Base-by-base conservation (phyloP, 768 basidiomycete genomes). In the Tylopilus felleus region DNA sequence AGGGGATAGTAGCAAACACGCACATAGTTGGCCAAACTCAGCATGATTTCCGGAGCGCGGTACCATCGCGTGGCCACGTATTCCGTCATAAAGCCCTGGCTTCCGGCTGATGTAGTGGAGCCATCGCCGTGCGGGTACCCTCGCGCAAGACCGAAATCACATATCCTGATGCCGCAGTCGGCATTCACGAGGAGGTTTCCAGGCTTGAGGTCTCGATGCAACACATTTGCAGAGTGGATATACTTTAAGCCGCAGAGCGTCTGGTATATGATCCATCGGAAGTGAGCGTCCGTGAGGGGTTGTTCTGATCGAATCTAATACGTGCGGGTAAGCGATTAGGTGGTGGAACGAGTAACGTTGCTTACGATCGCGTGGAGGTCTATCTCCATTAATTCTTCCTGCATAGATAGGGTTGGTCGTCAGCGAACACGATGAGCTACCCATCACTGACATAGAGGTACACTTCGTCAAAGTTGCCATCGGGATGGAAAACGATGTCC, bases 331-430 rank as follows among this genome's bases (percentile, higher is more conserved):
- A 53, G 56, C 39, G 41, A 51, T 50, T 19, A 19, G 28, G 21
- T n/a, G 28, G 38, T 28, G n/a, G 21, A 29, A 39, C 29, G n/a
- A 7, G 21, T 8, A 33, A 19, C 12, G 41, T 42, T 27, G 67
- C 83, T 72, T 63, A 95, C 94, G 71, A 99, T 98, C 17, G 97
- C 97, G 65, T 98, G 97, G n/a, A 99, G 80, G 82, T 99, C 97
- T 50, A 97, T 96, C 70, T 99, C 97, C 97, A 98, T 99, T 61
- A 98, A 84, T 71, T 99, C 97, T 76, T 98, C 95, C 90, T 98
- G 38, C 83, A 49, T 46, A 28, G 39, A 25, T 19, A 41, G 12
- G 19, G 25, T 47, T n/a, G n/a, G 41, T 52, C 28, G 41, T 53
- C 40, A n/a, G 38, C n/a, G 21, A 28, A 53, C 21, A 9, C 28